phyloP scores from a whole-genome alignment of 768 basidiomycete genomes.

The Lactarius evosmus region DNA sequence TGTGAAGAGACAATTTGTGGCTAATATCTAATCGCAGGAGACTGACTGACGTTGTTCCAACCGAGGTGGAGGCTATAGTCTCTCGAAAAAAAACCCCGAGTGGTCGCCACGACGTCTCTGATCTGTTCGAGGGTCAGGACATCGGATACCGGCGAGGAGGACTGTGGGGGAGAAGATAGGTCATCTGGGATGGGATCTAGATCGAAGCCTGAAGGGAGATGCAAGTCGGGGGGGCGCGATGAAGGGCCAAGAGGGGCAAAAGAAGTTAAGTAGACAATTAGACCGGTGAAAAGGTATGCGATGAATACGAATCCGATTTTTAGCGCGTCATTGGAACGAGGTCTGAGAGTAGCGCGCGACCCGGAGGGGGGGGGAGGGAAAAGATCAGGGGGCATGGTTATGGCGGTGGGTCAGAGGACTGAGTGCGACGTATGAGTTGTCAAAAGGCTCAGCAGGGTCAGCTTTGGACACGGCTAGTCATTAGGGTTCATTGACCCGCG shows the following conservation, averaged over 20 bases:
- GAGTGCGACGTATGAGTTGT: no score
- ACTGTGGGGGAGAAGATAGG: neutral
- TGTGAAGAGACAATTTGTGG: conserved; percentile 24
- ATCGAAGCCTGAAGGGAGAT: neutral
- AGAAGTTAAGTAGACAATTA: conserved; percentile 11
- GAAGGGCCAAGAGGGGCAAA: neutral
- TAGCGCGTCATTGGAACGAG: neutral
- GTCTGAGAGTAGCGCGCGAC: neutral
- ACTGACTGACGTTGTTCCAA: conserved; percentile 48
- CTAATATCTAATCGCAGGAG: neutral
- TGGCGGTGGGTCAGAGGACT: neutral
- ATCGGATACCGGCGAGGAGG: neutral
- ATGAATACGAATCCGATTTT: conserved; percentile 1
- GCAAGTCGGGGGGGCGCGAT: neutral
- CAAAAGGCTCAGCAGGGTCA: no score
- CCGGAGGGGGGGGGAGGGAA: neutral
- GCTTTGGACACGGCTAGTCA: no score
- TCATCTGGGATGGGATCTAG: neutral
- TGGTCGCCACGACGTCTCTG: conserved; percentile 36
- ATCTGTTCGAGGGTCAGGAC: conserved; percentile 36
- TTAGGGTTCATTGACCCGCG: no score
- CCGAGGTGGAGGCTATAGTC: conserved; percentile 44
- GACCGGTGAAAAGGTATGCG: conserved; percentile 7
- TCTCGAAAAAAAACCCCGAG: conserved; percentile 43
- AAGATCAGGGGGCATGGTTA: neutral